These are phyloP conservation scores for Cadophora sp. DNA, from an alignment of 2,329 filamentous ascomycete species.

Conservation along the genomic window DNA sequence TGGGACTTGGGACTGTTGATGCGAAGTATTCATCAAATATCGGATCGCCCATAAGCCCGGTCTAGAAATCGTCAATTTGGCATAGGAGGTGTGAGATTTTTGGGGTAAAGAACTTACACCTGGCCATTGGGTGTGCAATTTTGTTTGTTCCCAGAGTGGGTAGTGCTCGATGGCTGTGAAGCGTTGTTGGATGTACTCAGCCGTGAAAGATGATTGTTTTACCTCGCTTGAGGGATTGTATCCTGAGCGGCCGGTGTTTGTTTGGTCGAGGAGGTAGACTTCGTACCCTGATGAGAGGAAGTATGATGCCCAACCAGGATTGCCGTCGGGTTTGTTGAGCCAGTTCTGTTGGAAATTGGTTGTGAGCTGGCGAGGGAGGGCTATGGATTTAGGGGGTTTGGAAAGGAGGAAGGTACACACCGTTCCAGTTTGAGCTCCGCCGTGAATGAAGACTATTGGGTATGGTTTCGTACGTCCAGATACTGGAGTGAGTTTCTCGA, in stretches of 20 bases:
- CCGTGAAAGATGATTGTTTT: constrained; percentile 26
- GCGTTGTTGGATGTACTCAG: constrained; percentile 36
- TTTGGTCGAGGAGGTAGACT: constrained; percentile 50
- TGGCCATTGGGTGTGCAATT: constrained; percentile 50
- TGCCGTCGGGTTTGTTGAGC: constrained; percentile 56
- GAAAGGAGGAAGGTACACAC: constrained; percentile 25
- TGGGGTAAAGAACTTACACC: constrained; percentile 37
- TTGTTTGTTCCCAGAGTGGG: constrained; percentile 45
- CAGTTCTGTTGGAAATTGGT: constrained; percentile 45
- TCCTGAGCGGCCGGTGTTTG: constrained; percentile 35
- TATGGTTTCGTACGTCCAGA: constrained; percentile 25
- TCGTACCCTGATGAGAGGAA: constrained; percentile 55
- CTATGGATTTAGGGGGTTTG: no score
- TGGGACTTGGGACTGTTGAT: constrained; percentile 49
- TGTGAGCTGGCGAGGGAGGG: no score
- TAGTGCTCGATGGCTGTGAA: constrained; percentile 41
- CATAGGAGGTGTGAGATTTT: no score
- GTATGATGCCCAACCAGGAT: constrained; percentile 54
- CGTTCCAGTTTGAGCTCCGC: constrained; percentile 38
- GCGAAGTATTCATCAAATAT: constrained; percentile 46
- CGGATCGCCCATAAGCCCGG: constrained; percentile 36
- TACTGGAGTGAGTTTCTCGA: constrained; percentile 54
- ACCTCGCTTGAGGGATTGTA: constrained; percentile 33
- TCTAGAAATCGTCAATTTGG: constrained; percentile 19
- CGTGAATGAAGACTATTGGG: constrained; percentile 41